Base-by-base conservation (phyloP, 345 rosid genomes). In the Populus ilicifolia region DNA sequence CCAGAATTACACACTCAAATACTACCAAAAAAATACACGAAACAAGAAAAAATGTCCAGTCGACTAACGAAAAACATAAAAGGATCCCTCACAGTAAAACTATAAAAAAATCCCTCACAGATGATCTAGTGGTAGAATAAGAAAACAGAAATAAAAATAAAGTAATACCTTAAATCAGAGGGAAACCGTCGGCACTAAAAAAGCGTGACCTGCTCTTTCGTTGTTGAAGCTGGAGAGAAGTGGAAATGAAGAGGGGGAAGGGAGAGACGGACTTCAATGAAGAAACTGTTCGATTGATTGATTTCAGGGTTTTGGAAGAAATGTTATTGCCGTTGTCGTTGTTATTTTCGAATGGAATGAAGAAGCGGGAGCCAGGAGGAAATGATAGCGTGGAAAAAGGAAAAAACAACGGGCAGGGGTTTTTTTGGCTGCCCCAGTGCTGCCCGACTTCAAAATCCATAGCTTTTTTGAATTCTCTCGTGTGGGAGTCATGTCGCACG, bases 321-420 rank as follows among this genome's bases (percentile, higher is more conserved):
- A 59, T 59, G 64, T n/a, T n/a, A 52, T 20, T 10, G 2, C n/a
- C 11, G 29, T n/a, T n/a, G 8, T 52, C 16, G 11, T 59, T 59
- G n/a, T 23, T 59, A 10, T 59, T 74, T 92, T 90, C 89, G 93
- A 90, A 89, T 88, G 87, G 33, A 65, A 52, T 59, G 85, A 85
- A 88, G 90, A 80, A 89, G 97, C 97, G 94, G 92, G 94, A 89
- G 87, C 73, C 75, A 71, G 52, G 38, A 68, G 43, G 70, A 38
- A 25, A 4, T 59, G 4, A 10, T 23, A 10, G 29, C 29, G 14
- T 59, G 29, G n/a, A 59, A 23, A n/a, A 59, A 7, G n/a, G 25
- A 39, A 63, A 43, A 23, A 66, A 71, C 33, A 74, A 71, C 83
- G 81, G 82, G 78, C 71, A 78, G 63, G 64, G 17, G 41, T 30